Percentiles rank a stretch among this genome's conserved stretches.
Conservation (phyloP, 2,329 filamentous ascomycete genomes). For the Cytospora piceicola region DNA sequence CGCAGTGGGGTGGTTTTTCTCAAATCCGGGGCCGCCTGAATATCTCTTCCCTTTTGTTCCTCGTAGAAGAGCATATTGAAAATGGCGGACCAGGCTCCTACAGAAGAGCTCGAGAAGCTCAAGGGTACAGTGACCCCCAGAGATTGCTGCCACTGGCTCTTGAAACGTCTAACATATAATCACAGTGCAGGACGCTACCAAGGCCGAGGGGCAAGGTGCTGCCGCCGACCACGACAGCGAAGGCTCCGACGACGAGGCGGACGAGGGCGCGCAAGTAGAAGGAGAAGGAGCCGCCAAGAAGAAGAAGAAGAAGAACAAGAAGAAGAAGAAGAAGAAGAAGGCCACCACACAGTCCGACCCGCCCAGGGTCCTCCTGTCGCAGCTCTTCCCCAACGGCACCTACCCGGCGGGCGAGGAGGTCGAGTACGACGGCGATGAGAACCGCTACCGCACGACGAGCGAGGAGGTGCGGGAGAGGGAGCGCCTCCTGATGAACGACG, state of each 20-base stretch:
- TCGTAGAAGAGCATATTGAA: constrained; percentile 31
- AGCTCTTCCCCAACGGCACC: constrained; percentile 71
- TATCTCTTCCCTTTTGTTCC: constrained; percentile 16
- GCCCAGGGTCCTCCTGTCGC: constrained; percentile 72
- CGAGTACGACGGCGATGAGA: constrained; percentile 73
- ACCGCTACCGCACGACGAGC: constrained; percentile 76
- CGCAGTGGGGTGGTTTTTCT: constrained; percentile 13
- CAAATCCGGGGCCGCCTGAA: background rate
- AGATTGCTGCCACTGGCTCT: background rate
- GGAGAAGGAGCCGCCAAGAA: constrained; percentile 60
- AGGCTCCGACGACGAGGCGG: constrained; percentile 58
- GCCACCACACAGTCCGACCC: constrained; percentile 76
- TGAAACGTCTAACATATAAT: constrained; percentile 9
- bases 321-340: constrained; percentile 69
- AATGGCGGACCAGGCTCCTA: constrained; percentile 48
- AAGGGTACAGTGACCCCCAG: constrained; percentile 38
- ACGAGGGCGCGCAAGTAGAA: constrained; percentile 44
- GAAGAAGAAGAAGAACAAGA: constrained; percentile 83
- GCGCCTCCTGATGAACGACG: constrained; percentile 68
- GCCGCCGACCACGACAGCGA: constrained; percentile 48
- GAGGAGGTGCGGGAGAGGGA: constrained; percentile 86
- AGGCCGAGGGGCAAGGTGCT: constrained; percentile 44
- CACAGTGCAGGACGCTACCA: constrained; percentile 46
- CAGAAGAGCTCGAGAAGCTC: constrained; percentile 48
- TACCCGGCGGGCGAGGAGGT: constrained; percentile 81